Evolutionary conservation across 208 protist genomes (phyloP).

Genomic region (Trypanosoma theileri): DNA sequence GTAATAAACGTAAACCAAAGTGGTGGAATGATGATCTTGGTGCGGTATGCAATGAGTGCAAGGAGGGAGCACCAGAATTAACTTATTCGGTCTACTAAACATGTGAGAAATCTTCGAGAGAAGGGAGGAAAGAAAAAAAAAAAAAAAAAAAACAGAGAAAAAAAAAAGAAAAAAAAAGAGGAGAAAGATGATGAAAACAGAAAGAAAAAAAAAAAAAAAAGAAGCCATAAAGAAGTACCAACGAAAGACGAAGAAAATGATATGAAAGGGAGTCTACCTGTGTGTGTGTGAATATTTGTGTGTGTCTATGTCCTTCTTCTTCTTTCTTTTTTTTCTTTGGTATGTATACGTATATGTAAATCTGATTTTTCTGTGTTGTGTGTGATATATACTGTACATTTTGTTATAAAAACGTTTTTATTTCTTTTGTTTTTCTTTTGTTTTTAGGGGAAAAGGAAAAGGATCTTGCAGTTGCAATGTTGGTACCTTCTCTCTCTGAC

Average conservation of each 20-base stretch:
- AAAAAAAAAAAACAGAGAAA: background rate
- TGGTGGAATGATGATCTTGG: constrained; percentile 84
- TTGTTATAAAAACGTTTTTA: background rate
- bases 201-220: background rate
- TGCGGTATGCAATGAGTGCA: constrained; percentile 69
- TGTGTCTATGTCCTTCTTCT: too few species aligned
- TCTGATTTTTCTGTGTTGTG: background rate
- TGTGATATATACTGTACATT: background rate
- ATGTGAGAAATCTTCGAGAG: background rate
- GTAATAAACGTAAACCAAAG: constrained; percentile 59
- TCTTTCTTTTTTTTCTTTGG: background rate
- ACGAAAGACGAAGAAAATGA: too few species aligned
- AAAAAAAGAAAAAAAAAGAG: too few species aligned
- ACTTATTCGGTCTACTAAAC: constrained; percentile 64
- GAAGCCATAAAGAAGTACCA: too few species aligned
- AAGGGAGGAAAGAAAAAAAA: background rate
- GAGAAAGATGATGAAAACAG: background rate
- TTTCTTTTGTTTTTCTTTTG: constrained; percentile 11
- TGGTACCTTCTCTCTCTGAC: background rate
- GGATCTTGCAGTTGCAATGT: background rate
- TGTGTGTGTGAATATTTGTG: too few species aligned
- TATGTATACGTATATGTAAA: background rate
- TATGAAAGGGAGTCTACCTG: too few species aligned
- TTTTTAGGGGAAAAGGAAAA: background rate
- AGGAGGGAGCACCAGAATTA: constrained; percentile 36